Conservation (phyloP, 108 stramenopile genomes). For the Skeletonema potamos region DNA sequence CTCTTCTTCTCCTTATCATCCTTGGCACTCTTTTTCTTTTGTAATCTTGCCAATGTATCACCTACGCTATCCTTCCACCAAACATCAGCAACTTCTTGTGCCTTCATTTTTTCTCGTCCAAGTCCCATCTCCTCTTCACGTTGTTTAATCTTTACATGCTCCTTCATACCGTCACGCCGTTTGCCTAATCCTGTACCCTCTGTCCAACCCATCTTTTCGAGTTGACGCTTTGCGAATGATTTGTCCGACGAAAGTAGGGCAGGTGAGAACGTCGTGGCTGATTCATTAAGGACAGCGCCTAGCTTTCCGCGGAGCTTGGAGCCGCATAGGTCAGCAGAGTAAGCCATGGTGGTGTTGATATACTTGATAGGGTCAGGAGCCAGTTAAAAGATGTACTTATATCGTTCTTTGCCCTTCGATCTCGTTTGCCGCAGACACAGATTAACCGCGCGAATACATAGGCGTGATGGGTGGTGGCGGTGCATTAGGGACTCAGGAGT, state of each 20-base stretch:
- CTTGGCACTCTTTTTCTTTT: constrained; percentile 14
- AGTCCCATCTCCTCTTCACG: constrained; percentile 75
- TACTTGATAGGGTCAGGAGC: neutral
- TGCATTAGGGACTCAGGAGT: too few species aligned
- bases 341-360: constrained; percentile 34
- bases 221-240: constrained; percentile 70
- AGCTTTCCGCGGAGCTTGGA: constrained; percentile 59
- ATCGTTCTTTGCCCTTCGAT: too few species aligned
- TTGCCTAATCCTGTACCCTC: constrained; percentile 91
- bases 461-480: too few species aligned
- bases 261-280: constrained; percentile 39
- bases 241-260: constrained; percentile 41
- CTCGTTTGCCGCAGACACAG: too few species aligned
- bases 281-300: constrained; percentile 63
- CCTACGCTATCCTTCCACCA: constrained; percentile 89
- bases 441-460: too few species aligned
- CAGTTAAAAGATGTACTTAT: too few species aligned
- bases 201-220: constrained; percentile 90
- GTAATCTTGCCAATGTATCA: constrained; percentile 75
- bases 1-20: constrained; percentile 43
- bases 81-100: constrained; percentile 41
- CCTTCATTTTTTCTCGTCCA: constrained; percentile 53
- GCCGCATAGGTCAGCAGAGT: constrained; percentile 47
- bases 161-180: constrained; percentile 72
- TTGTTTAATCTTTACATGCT: constrained; percentile 78